These are phyloP conservation scores for Fusarium armeniacum DNA, from an alignment of 2,329 filamentous ascomycete genomes.

Conservation along the genomic window DNA sequence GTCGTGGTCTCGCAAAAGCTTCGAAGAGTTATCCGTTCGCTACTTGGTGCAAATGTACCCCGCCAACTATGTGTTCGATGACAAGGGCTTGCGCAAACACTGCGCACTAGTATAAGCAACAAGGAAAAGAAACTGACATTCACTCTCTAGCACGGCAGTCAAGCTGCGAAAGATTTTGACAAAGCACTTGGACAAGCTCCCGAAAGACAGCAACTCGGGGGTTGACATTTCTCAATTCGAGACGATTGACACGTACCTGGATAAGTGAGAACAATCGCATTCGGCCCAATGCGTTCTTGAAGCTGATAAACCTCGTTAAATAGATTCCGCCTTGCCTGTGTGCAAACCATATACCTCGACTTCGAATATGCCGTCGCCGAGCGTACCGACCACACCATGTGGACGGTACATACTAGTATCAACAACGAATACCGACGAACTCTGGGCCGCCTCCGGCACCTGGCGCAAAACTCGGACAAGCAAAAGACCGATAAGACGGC, in stretches of 20 bases:
- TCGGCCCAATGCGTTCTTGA: conserved; percentile 18
- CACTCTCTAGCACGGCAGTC: conserved; percentile 56
- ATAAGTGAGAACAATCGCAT: conserved; percentile 55
- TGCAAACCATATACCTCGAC: conserved; percentile 79
- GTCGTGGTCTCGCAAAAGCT: conserved; percentile 8
- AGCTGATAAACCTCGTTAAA: conserved; percentile 25
- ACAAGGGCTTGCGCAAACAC: conserved; percentile 26
- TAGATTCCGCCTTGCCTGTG: conserved; percentile 79
- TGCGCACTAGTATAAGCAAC: background rate
- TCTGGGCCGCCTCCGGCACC: conserved; percentile 68
- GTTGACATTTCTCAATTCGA: conserved; percentile 61
- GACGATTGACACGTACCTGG: conserved; percentile 59
- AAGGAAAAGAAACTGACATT: conserved; percentile 41
- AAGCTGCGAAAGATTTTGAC: conserved; percentile 60
- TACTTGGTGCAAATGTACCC: conserved; percentile 19
- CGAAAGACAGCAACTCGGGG: conserved; percentile 53
- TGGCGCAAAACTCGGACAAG: conserved; percentile 70
- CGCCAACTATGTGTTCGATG: conserved; percentile 16
- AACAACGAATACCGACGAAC: conserved; percentile 83
- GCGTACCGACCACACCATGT: conserved; percentile 78
- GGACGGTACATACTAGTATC: conserved; percentile 82
- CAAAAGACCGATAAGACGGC: conserved; percentile 47
- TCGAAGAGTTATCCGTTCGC: conserved; percentile 3
- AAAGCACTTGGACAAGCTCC: conserved; percentile 61
- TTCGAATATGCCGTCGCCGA: conserved; percentile 74